A percentile compares a stretch with the other conserved stretches of the same genome.
Conservation (phyloP, 768 basidiomycete genomes). For the Agrocybe praecox region DNA sequence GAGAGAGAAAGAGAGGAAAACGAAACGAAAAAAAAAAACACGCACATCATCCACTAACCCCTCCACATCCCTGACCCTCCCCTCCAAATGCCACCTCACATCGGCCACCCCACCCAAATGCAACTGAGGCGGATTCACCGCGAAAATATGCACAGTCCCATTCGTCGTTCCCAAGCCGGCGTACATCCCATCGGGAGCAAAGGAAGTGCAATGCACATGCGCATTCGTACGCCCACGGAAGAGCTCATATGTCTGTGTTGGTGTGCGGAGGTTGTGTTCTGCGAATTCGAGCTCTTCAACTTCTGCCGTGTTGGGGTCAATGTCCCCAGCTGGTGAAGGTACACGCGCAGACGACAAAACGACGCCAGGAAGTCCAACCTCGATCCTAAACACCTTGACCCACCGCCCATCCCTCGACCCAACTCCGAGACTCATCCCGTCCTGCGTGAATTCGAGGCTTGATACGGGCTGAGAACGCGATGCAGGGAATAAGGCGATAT, state of each 20-base stretch:
- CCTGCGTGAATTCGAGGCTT: slow-evolving; percentile 49
- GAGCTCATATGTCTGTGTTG: slow-evolving; percentile 68
- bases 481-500: slow-evolving; percentile 50
- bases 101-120: slow-evolving; percentile 51
- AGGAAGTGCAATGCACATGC: slow-evolving; percentile 55
- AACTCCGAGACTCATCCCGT: slow-evolving; percentile 55
- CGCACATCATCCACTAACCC: slow-evolving; percentile 32
- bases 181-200: slow-evolving; percentile 67
- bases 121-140: slow-evolving; percentile 57
- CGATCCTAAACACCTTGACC: slow-evolving; percentile 47
- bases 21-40: not conserved
- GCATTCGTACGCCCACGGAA: slow-evolving; percentile 73
- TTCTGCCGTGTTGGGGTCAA: not conserved
- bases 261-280: slow-evolving; percentile 12
- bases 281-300: not conserved
- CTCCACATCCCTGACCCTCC: slow-evolving; percentile 54
- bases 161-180: slow-evolving; percentile 66
- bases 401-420: slow-evolving; percentile 58
- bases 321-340: too few species aligned
- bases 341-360: not conserved
- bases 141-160: slow-evolving; percentile 71
- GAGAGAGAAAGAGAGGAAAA: too few species aligned
- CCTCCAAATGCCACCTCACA: slow-evolving; percentile 59
- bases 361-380: slow-evolving; percentile 12
- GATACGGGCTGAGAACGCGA: slow-evolving; percentile 50